Evolutionary conservation across 345 rosid species (phyloP).

Genomic region (Populus simonii): DNA sequence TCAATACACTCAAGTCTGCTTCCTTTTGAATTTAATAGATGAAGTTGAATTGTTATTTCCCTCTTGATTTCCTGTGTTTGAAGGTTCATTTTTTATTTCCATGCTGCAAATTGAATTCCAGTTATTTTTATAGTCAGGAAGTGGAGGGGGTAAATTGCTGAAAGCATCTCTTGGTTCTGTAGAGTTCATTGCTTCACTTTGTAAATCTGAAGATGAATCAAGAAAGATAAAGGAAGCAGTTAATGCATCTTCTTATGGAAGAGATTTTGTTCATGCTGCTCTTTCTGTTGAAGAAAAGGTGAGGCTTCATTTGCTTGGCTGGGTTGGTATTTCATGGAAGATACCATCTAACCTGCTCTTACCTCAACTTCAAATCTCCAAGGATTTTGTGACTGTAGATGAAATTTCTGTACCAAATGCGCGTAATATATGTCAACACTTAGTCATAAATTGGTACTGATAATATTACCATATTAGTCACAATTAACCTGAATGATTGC

Average conservation of each 20-base stretch:
- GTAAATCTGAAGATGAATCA: constrained; percentile 71
- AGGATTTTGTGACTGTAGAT: not conserved
- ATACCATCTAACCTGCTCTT: not conserved
- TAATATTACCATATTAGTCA: no score
- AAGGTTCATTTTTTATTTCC: not conserved
- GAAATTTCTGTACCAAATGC: no score
- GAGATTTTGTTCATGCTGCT: constrained; percentile 88
- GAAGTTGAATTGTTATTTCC: not conserved
- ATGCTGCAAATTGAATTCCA: constrained; percentile 13
- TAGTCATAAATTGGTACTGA: no score
- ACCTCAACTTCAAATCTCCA: not conserved
- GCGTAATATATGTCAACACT: no score
- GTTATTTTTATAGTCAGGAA: constrained; percentile 51
- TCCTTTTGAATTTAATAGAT: not conserved
- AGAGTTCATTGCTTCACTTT: constrained; percentile 80
- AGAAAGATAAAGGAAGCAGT: constrained; percentile 78
- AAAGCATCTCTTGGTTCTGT: constrained; percentile 93
- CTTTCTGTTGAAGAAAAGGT: constrained; percentile 91
- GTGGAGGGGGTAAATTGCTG: constrained; percentile 45
- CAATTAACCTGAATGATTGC: no score
- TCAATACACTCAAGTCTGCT: not conserved
- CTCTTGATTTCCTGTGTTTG: not conserved
- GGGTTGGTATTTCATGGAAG: no score
- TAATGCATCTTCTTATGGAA: constrained; percentile 70
- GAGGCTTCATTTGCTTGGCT: constrained; percentile 2